Evolutionary conservation across 2,329 filamentous ascomycete genomes (phyloP).

Genomic region (Penicillium sp.): DNA sequence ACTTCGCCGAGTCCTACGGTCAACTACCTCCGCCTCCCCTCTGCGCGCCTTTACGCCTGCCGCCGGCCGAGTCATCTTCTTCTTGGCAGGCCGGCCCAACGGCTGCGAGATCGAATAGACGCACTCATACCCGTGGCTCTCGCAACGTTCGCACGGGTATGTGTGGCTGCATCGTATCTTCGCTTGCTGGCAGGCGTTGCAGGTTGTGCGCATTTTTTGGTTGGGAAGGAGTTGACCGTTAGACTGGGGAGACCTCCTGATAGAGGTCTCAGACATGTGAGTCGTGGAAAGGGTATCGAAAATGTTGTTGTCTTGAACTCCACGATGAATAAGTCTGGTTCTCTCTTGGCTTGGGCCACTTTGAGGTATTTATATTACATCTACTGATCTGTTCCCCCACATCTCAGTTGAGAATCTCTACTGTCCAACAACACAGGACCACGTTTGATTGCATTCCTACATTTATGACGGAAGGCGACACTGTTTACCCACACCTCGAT

Average conservation of each 20-base stretch:
- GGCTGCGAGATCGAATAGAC: slow-evolving; percentile 38
- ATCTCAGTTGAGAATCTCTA: not conserved
- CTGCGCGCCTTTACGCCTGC: not conserved
- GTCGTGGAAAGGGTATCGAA: not conserved
- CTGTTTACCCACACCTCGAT: not conserved
- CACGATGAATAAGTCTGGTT: not conserved
- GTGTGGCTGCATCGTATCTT: slow-evolving; percentile 40
- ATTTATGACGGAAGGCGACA: not conserved
- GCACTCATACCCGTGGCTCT: slow-evolving; percentile 35
- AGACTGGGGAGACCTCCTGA: not conserved
- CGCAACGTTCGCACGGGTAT: slow-evolving; percentile 35
- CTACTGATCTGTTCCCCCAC: not conserved
- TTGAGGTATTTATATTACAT: not conserved
- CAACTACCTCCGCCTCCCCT: not conserved
- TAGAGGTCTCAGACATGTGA: not conserved
- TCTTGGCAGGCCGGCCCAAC: slow-evolving; percentile 36
- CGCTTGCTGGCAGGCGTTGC: slow-evolving; percentile 40
- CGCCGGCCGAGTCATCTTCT: slow-evolving; percentile 16
- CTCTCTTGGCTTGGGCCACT: not conserved
- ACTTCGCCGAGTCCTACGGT: not conserved
- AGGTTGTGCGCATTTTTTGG: slow-evolving; percentile 38
- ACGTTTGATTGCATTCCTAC: not conserved
- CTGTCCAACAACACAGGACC: not conserved
- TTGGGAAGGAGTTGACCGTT: slow-evolving; percentile 28
- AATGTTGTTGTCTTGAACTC: no score